Base-by-base conservation (phyloP, 805 yeast species). In the Limtongia smithiae region DNA sequence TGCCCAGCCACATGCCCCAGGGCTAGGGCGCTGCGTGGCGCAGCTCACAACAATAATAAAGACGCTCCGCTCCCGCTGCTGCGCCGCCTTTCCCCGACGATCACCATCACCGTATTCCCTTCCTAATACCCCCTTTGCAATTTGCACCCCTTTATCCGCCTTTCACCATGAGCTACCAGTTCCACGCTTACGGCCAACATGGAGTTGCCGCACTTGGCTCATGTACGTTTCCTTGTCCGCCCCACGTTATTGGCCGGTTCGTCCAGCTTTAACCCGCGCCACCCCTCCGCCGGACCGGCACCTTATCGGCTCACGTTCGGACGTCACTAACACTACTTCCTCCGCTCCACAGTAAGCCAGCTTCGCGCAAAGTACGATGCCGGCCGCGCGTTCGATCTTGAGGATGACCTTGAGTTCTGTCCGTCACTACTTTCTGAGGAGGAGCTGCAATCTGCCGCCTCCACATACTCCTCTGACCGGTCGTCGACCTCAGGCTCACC, bases 341-440 rank as follows among this genome's bases (percentile, higher is more conserved):
- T 22, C 34, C 36, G 28, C 9, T 32, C 18, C 8, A 1, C 37
- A 54, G 58, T 54, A 25, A 24, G 9, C 30, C 58, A 54, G 14
- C 31, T 51, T 20, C 58, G 60, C 21, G 55, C 61, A n/a, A 73
- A 74, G 55, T 73, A 80, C 60, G 77, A 81, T 57, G 75, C 81
- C 34, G 79, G 81, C 60, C 77, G 84, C 58, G 81, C 87, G 33
- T 82, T 84, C 64, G 89, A 82, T 57, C 62, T 73, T 35, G 87
- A 81, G 63, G 85, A 83, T 58, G 91, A 84, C 64, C 62, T 76
- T 43, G 90, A 82, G 67, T 85, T 85, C 64, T 81, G 82, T 57
- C 85, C 85, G 7, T 67, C 63, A 17, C 50, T 57, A 25, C 43
- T 60, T n/a, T 44, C 59, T 14, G 60, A 56, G 18, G 63, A 59